Evolutionary conservation across 805 yeast genomes (phyloP), one percentile per base, ranked within the genome.

Genomic region (Candida tibetensis): DNA sequence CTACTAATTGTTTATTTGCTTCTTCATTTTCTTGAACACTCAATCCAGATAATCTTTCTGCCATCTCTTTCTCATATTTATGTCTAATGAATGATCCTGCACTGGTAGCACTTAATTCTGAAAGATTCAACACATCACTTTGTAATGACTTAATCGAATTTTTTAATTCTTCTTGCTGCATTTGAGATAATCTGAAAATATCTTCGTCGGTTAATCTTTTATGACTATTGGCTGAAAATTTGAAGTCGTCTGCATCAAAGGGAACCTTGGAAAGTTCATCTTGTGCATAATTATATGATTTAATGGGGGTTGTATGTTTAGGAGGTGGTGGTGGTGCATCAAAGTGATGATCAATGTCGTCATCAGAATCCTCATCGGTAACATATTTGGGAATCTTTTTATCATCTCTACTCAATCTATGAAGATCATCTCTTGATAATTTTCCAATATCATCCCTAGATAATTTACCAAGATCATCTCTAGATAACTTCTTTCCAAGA

Each of bases 81-180:
- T 87, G 95, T 52, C 95, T 74, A 32, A 81, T 79, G 41, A 80
- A 79, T 21, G 95, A 85, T 0, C 95, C 95, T 1, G 95, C 95
- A 45, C 93, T 82, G 0, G 95, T 85, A 4, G 95, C 95, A 63
- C 93, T 84, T 45, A 85, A 74, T 56, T 85, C 93, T 25, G 89
- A 81, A 38, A 68, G 52, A 37, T 68, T 69, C 39, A 69, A 60
- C 4, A 69, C 74, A 42, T 69, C 75, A 49, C 73, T 67, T 48
- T 69, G 76, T 32, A 69, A 53, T 2, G 72, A 66, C 40, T 68
- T 63, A 38, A 66, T 52, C 3, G 72, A 66, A 40, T 57, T 63
- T 33, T 62, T 66, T 42, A 66, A 52, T 26, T 64, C 71, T 40
- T 65, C 67, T 32, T 59, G 67, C 32, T 60, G 64, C 32, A 51